These are phyloP conservation scores for Coniochaeta ligniaria DNA, from an alignment of 2,329 filamentous ascomycete species.

Conservation along the genomic window DNA sequence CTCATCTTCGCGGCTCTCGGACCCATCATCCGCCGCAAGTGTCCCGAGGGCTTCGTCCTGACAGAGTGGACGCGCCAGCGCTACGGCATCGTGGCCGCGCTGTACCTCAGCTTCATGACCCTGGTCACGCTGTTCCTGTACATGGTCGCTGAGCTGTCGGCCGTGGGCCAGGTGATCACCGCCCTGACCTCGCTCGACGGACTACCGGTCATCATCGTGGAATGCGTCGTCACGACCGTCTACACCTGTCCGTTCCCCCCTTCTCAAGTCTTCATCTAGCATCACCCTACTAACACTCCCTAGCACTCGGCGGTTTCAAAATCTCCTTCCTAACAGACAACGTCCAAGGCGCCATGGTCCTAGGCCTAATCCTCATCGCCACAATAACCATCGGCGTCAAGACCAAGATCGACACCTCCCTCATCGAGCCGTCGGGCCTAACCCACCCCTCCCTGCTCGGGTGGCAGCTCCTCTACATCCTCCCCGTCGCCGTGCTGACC, in stretches of 20 bases:
- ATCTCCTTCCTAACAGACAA: slow-evolving; percentile 82
- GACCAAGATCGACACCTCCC: slow-evolving; percentile 61
- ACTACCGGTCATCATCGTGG: slow-evolving; percentile 68
- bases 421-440: slow-evolving; percentile 62
- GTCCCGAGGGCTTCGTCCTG: slow-evolving; percentile 75
- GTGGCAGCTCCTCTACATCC: slow-evolving; percentile 81
- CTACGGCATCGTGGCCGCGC: slow-evolving; percentile 60
- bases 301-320: slow-evolving; percentile 72
- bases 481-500: slow-evolving; percentile 72
- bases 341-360: slow-evolving; percentile 72
- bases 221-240: slow-evolving; percentile 71
- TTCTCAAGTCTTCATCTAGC: not conserved
- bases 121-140: slow-evolving; percentile 78
- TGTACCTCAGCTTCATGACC: slow-evolving; percentile 72
- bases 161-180: slow-evolving; percentile 70
- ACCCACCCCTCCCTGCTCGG: slow-evolving; percentile 65
- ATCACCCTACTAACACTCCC: not conserved
- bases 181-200: slow-evolving; percentile 68
- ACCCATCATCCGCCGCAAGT: slow-evolving; percentile 71
- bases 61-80: slow-evolving; percentile 79
- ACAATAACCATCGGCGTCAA: slow-evolving; percentile 72
- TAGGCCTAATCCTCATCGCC: slow-evolving; percentile 67
- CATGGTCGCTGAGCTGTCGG: slow-evolving; percentile 80
- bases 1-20: slow-evolving; percentile 68
- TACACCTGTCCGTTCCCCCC: slow-evolving; percentile 60